These are phyloP conservation scores for Lyophyllum atratum DNA, from an alignment of 768 basidiomycete genomes.

Conservation along the genomic window DNA sequence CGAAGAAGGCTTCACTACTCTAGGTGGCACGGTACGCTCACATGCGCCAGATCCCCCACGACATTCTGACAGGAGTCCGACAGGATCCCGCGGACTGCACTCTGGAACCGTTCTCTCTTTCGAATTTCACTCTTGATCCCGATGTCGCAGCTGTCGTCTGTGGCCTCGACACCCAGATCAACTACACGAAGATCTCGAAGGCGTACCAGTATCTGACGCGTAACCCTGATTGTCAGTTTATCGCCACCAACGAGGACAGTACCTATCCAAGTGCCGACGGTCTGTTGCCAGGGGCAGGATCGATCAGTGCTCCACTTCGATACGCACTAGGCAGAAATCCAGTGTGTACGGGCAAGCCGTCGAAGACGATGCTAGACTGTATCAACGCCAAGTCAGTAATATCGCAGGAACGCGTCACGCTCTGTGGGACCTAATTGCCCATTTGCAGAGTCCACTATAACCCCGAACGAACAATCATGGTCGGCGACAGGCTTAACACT, in stretches of 20 bases:
- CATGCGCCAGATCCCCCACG: conserved; percentile 3
- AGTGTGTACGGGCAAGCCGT: conserved; percentile 87
- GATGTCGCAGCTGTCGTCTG: conserved; percentile 92
- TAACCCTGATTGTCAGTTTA: conserved; percentile 80
- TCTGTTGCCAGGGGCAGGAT: conserved; percentile 83
- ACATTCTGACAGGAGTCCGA: neutral
- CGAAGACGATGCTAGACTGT: conserved; percentile 88
- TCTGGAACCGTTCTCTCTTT: conserved; percentile 66
- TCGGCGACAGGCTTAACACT: conserved; percentile 94
- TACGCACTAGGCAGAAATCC: conserved; percentile 73
- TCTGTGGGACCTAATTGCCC: conserved; percentile 12
- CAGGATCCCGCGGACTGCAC: conserved; percentile 88
- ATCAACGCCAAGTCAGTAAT: conserved; percentile 65
- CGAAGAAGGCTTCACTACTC: conserved; percentile 78
- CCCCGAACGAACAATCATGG: conserved; percentile 86
- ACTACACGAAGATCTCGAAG: conserved; percentile 93
- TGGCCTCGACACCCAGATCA: conserved; percentile 83
- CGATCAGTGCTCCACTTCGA: conserved; percentile 80
- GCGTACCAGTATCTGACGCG: conserved; percentile 87
- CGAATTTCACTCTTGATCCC: conserved; percentile 73
- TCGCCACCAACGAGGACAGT: conserved; percentile 91
- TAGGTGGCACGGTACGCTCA: conserved; percentile 81
- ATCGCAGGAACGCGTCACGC: neutral
- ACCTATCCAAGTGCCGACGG: conserved; percentile 80
- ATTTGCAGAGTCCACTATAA: conserved; percentile 77